Conservation (phyloP, 2,329 filamentous ascomycete species). For the Chrysoporthe puriensis region DNA sequence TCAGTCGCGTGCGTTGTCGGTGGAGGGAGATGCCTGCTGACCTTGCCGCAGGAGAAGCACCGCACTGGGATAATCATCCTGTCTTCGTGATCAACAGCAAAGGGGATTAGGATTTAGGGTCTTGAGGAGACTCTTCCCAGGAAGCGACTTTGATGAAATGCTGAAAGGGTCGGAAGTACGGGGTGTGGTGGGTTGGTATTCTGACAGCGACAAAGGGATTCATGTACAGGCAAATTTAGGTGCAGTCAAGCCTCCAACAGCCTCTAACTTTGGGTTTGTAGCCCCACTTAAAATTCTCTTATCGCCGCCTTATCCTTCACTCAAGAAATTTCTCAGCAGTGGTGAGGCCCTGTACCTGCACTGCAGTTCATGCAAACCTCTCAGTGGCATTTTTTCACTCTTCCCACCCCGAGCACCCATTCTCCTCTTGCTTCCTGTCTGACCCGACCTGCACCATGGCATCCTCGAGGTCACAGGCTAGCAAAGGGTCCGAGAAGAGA, state of each 20-base stretch:
- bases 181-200: neutral
- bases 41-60: slow-evolving; percentile 99
- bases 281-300: slow-evolving; percentile 29
- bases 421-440: neutral
- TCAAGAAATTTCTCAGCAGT: slow-evolving; percentile 28
- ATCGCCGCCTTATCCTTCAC: slow-evolving; percentile 28
- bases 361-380: slow-evolving; percentile 34
- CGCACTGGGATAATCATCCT: slow-evolving; percentile 98
- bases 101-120: neutral
- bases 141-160: neutral
- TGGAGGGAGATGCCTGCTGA: slow-evolving; percentile 46
- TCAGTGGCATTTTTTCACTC: slow-evolving; percentile 21
- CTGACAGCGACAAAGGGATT: neutral
- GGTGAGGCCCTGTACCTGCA: slow-evolving; percentile 10
- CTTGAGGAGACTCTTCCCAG: neutral
- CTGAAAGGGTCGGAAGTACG: neutral
- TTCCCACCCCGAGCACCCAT: slow-evolving; percentile 16
- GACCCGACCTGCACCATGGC: slow-evolving; percentile 24
- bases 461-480: slow-evolving; percentile 28
- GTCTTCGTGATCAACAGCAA: slow-evolving; percentile 30
- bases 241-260: neutral
- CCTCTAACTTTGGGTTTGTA: neutral
- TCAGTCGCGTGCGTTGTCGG: slow-evolving; percentile 35
- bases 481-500: slow-evolving; percentile 27
- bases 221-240: slow-evolving; percentile 3